Conservation (phyloP, 768 basidiomycete genomes). For the Podaxis sp. region DNA sequence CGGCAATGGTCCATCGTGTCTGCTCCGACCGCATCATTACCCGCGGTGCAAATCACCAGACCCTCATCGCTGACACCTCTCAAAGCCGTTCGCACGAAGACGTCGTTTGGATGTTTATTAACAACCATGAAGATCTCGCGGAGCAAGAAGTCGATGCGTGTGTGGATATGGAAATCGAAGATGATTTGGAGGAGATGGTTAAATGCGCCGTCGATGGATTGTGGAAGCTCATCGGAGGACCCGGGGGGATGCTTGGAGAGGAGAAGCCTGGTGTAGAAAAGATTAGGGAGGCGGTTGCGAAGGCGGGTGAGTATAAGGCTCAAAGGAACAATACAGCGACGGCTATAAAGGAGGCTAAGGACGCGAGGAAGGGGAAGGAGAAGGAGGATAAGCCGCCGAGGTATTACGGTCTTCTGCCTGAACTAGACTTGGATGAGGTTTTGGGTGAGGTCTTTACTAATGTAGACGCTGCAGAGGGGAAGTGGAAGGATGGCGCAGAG, state of each 20-base stretch:
- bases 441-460: slow-evolving; percentile 41
- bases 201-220: slow-evolving; percentile 57
- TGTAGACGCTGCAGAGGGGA: slow-evolving; percentile 25
- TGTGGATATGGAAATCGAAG: slow-evolving; percentile 58
- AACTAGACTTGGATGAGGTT: slow-evolving; percentile 56
- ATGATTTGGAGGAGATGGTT: slow-evolving; percentile 51
- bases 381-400: slow-evolving; percentile 40
- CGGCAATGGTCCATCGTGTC: slow-evolving; percentile 64
- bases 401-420: slow-evolving; percentile 80
- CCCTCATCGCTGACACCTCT: slow-evolving; percentile 56
- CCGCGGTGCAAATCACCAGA: slow-evolving; percentile 87
- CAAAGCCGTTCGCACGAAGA: slow-evolving; percentile 62
- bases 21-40: slow-evolving; percentile 70
- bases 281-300: slow-evolving; percentile 56
- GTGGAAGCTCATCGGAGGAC: slow-evolving; percentile 4
- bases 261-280: slow-evolving; percentile 50
- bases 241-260: slow-evolving; percentile 50
- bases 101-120: slow-evolving; percentile 81
- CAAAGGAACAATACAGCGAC: slow-evolving; percentile 20
- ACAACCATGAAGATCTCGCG: slow-evolving; percentile 56
- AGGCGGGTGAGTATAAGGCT: slow-evolving; percentile 34
- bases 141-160: slow-evolving; percentile 59
- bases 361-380: slow-evolving; percentile 28
- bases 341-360: slow-evolving; percentile 26
- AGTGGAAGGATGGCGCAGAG: slow-evolving; percentile 20